Base-by-base conservation (phyloP, 306 rosid genomes). In the Quercus alba region DNA sequence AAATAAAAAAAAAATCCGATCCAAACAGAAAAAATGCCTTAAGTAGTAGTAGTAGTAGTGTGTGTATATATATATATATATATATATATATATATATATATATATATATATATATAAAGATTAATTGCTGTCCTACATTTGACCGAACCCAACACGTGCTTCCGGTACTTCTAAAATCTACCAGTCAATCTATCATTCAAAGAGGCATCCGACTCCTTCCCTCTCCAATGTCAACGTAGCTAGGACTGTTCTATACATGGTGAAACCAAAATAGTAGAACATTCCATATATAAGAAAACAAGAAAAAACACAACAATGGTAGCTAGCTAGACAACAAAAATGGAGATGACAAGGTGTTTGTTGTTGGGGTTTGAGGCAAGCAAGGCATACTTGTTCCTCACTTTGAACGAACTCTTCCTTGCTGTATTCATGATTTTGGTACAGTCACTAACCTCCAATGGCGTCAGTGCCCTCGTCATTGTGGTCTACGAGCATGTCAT, bases 351-450 rank as follows among this genome's bases (percentile, higher is more conserved):
- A 28, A 54, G 46, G 77, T 31, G 2, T 4, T 28, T 52, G 25
- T 8, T 14, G 25, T 18, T 14, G 49, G 19, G 44, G 66, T 28
- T 73, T 6, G 49, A 73, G 77, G 66, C 4, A 14, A 26, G 63
- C 52, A 73, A 26, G 51, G 52, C 77, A 3, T 73, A 56, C 77
- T 5, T 73, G 35, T 73, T 73, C 58, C 62, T 73, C 14, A 73
- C 19, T 7, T 56, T 73, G 51, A 73, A 56, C 30, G 25, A 73
- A 12, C 66, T 73, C 25, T 52, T 49, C 77, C 64, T 73, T 4
- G 77, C 67, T 7, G 11, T 73, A 15, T 73, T 73, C 20, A 73
- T 73, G 77, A 73, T 73, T 73, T 17, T 73, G 64, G 46, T 73
- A 31, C 23, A 73, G 33, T 55, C 62, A 0, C 26, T 73, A 2